Base-by-base conservation (phyloP, 192 early-diverging fungal genomes). In the Tieghemiomyces parasiticus region DNA sequence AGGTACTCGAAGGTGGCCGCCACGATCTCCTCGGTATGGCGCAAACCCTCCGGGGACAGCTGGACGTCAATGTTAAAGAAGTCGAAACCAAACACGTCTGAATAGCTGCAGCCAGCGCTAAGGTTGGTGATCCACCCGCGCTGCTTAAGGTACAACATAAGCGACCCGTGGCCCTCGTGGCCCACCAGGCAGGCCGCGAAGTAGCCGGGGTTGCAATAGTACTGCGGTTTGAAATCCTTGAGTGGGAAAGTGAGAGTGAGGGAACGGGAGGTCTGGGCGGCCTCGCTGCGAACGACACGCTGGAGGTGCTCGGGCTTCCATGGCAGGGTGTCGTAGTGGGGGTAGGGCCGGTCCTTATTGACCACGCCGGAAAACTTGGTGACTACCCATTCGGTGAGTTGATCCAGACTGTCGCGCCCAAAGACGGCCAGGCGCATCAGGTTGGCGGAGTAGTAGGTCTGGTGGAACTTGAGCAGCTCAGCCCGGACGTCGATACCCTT, bases 371-470 rank as follows among this genome's bases (percentile, higher is more conserved):
- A 84, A 61, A 96, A 92, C 65, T 81, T 85, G 24, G 81, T 71
- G 35, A 90, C 86, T 0, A 80, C 80, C 92, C 88, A 90, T 59
- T 84, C 70, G n/a, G 78, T 75, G 64, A 99, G 74, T 68, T 83
- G 70, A 62, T 93, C 89, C 59, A 98, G 67, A 4, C 91, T 74
- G 67, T 98, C 91, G 65, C 81, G 77, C 29, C 93, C 95, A 14
- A 94, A 64, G 20, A 99, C 72, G 33, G 86, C 86, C 20, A 95
- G 74, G 71, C 87, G 88, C 93, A 95, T 96, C 29, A 99, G 88
- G 64, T 96, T 94, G 14, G 92, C 84, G 30, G 90, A 92, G 68
- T 99, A 99, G 69, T 91, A 91, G 58, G 78, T 76, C 14, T 76
- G 75, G 62, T 99, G 86, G 55, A 95, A 95, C 48, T 92, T 84